Conservation (phyloP, 2,329 filamentous ascomycete species). For the Apiospora arundinis region DNA sequence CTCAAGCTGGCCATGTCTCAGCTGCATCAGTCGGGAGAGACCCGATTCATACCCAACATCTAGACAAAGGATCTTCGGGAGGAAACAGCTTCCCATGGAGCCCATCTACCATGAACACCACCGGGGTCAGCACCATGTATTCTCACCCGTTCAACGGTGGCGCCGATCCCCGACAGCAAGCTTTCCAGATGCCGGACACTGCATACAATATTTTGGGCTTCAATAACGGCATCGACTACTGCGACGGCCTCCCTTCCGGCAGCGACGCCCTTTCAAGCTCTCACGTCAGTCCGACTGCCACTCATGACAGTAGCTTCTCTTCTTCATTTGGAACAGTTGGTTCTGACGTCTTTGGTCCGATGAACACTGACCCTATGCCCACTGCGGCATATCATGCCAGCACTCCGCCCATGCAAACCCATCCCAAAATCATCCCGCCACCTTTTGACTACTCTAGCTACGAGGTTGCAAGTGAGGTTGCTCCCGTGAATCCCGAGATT, state of each 20-base stretch:
- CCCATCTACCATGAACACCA: neutral
- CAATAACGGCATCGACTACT: slow-evolving; percentile 12
- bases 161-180: slow-evolving; percentile 7
- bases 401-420: slow-evolving; percentile 2
- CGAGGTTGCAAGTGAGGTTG: neutral
- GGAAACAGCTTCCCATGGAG: slow-evolving; percentile 35
- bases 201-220: neutral
- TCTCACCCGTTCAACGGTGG: slow-evolving; percentile 1
- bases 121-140: slow-evolving; percentile 10
- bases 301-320: slow-evolving; percentile 19
- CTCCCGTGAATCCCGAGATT: neutral
- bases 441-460: neutral
- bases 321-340: slow-evolving; percentile 7
- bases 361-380: slow-evolving; percentile 12
- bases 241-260: neutral
- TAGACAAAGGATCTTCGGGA: slow-evolving; percentile 36
- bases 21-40: slow-evolving; percentile 35
- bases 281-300: slow-evolving; percentile 11
- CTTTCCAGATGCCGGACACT: slow-evolving; percentile 8
- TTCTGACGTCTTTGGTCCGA: slow-evolving; percentile 19
- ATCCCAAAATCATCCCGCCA: neutral
- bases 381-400: neutral
- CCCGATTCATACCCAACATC: slow-evolving; percentile 37
- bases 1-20: slow-evolving; percentile 36
- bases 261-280: neutral